Evolutionary conservation across 352 stramenopile species (phyloP), one percentile per base, ranked within the genome.

Genomic region (Labyrinthula sp.): DNA sequence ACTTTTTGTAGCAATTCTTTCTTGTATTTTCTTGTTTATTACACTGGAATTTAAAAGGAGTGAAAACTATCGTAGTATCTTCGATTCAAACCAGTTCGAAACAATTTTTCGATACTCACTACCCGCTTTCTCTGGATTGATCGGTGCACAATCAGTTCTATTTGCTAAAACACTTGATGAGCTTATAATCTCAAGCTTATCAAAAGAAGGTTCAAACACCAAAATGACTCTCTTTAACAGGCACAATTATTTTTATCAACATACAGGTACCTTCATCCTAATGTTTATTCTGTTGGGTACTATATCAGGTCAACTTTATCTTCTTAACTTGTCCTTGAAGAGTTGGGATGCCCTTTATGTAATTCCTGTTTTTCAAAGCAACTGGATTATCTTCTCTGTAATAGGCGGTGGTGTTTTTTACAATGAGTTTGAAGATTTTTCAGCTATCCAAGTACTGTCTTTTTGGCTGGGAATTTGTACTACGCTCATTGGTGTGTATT

Each of bases 101-200:
- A 45, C 36, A 17, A 8, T 36, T 7, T 52, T 52, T 23, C n/a
- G n/a, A n/a, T n/a, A n/a, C n/a, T n/a, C n/a, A n/a, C n/a, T n/a
- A n/a, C n/a, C n/a, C n/a, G 24, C 24, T 23, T 30, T 59, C 0
- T 22, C 31, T 5, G 58, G 54, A 6, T 28, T 52, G 15, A 14
- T 45, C 2, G 50, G 50, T 14, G 50, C 45, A 0, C 50, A 59
- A 40, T 58, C 38, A 5, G 33, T 54, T 21, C 45, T 59, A 12
- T 59, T 59, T 20, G 50, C 50, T 30, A 59, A 59, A 27, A 30
- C 30, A 0, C 34, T 59, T 6, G 45, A 40, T n/a, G 50, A 57
- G 39, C n/a, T 49, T 6, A 15, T 59, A 18, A 35, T 39, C 0
- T 17, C 43, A 14, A 59, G 46, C 33, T 41, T 58, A 15, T 17